Percentiles rank a stretch among this genome's conserved stretches.
phyloP scores from a whole-genome alignment of 345 rosid genomes.

The Eutrema yunnanense region DNA sequence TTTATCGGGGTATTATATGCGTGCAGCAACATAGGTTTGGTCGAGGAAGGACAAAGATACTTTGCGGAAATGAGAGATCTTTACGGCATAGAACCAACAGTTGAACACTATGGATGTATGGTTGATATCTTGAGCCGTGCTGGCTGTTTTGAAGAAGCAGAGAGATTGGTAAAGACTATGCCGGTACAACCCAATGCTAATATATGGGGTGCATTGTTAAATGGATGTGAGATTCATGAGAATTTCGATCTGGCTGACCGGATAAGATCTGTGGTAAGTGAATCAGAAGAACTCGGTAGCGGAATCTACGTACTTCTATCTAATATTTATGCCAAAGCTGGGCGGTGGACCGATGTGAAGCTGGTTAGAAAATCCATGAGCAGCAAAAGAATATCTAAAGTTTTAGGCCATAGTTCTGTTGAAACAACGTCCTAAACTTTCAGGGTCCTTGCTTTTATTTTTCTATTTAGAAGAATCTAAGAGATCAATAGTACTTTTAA shows the following conservation, averaged over 20 bases:
- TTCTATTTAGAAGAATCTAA: neutral
- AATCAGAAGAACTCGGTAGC: constrained; percentile 38
- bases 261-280: constrained; percentile 27
- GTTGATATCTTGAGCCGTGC: constrained; percentile 58
- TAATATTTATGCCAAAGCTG: constrained; percentile 46
- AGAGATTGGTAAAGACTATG: constrained; percentile 37
- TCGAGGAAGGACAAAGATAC: constrained; percentile 39
- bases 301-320: constrained; percentile 43
- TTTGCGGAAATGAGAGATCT: constrained; percentile 35
- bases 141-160: constrained; percentile 42
- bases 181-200: constrained; percentile 34
- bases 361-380: constrained; percentile 43
- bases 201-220: constrained; percentile 51
- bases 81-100: constrained; percentile 35
- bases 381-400: constrained; percentile 31
- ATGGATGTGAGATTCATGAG: constrained; percentile 49
- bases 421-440: constrained; percentile 20
- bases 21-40: constrained; percentile 47
- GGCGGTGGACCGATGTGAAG: constrained; percentile 42
- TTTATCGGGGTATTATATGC: constrained; percentile 41
- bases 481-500: neutral
- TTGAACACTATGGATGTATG: constrained; percentile 45
- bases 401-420: constrained; percentile 40
- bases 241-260: constrained; percentile 38
- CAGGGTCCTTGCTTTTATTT: neutral